These are phyloP conservation scores for Ogataea thermomethanolica DNA, from an alignment of 805 yeast genomes.

Conservation along the genomic window DNA sequence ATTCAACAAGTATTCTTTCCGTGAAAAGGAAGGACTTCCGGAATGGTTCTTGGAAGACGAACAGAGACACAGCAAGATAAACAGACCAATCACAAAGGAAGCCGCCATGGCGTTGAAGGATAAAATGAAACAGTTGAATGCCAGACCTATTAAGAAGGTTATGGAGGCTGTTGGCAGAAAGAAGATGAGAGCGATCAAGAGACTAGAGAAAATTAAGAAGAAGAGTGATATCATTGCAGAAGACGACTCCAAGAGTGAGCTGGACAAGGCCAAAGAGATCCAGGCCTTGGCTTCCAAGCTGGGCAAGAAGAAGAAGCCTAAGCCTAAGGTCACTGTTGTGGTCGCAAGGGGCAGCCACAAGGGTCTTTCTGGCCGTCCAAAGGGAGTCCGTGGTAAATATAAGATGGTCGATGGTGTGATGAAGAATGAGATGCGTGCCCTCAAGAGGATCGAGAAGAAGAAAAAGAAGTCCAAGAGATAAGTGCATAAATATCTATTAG, in stretches of 20 bases:
- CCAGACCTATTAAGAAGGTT: conserved; percentile 98
- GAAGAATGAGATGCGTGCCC: conserved; percentile 96
- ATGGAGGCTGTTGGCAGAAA: conserved; percentile 95
- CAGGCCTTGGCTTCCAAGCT: conserved; percentile 78
- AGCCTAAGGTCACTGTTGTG: conserved; percentile 84
- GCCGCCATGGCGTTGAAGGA: conserved; percentile 77
- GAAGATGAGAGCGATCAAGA: conserved; percentile 84
- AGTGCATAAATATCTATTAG: neutral
- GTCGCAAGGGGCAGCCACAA: conserved; percentile 82
- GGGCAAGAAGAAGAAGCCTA: conserved; percentile 62
- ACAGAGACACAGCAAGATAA: conserved; percentile 75
- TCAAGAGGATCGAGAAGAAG: conserved; percentile 86
- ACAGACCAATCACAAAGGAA: conserved; percentile 93
- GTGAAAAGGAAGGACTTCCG: conserved; percentile 88
- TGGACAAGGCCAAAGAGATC: conserved; percentile 93
- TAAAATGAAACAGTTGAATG: conserved; percentile 77
- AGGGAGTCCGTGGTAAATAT: conserved; percentile 94
- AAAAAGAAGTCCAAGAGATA: conserved; percentile 41
- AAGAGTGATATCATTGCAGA: conserved; percentile 90
- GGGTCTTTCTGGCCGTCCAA: conserved; percentile 92
- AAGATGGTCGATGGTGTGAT: conserved; percentile 98
- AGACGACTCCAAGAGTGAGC: conserved; percentile 81
- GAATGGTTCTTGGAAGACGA: conserved; percentile 98
- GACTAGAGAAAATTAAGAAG: conserved; percentile 85
- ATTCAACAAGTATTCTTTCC: conserved; percentile 84